Evolutionary conservation across 2,329 filamentous ascomycete species (phyloP).

Genomic region (Claviceps spartinae): DNA sequence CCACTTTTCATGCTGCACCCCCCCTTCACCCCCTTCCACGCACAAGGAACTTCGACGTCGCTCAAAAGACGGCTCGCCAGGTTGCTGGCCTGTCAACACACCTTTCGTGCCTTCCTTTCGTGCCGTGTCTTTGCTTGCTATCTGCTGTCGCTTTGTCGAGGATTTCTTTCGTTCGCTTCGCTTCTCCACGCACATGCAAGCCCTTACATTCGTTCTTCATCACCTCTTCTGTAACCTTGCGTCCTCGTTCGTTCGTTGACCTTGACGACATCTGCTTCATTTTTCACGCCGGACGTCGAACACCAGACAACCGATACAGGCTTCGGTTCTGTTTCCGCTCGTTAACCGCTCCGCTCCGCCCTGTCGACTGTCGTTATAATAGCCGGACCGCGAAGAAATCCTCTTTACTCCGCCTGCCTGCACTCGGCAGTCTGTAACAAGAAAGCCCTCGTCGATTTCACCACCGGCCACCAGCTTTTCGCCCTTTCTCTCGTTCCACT

Average conservation of each 20-base stretch:
- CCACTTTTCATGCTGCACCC: neutral
- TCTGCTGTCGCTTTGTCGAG: neutral
- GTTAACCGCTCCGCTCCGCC: neutral
- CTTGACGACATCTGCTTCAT: neutral
- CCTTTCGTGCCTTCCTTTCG: neutral
- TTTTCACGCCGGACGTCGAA: conserved; percentile 4
- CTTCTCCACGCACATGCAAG: neutral
- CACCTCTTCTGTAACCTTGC: neutral
- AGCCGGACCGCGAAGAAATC: neutral
- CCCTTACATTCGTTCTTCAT: neutral
- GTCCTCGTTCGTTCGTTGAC: neutral
- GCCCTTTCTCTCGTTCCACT: neutral
- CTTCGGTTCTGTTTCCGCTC: neutral
- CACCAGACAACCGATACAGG: neutral
- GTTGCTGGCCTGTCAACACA: neutral
- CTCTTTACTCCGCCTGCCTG: neutral
- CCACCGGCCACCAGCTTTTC: neutral
- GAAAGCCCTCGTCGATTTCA: neutral
- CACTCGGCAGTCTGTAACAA: neutral
- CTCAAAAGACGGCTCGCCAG: neutral
- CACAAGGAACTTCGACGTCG: neutral
- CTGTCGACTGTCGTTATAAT: neutral
- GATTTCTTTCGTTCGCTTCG: neutral
- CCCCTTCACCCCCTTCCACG: neutral
- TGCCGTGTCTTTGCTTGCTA: neutral